Evolutionary conservation across 805 yeast species (phyloP).

Genomic region (Clavispora asparagi): DNA sequence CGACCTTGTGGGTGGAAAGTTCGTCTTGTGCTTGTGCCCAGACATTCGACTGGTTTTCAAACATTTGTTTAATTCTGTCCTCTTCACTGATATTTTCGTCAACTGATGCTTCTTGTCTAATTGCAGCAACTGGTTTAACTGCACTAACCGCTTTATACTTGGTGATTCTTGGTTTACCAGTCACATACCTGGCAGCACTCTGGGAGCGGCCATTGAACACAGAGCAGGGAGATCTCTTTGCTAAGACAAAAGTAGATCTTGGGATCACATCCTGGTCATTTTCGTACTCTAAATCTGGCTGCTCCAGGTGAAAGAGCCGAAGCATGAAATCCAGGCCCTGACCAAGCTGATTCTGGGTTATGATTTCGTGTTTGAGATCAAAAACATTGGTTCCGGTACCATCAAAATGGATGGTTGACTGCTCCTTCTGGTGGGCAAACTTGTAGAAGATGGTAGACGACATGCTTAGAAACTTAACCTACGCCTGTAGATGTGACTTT

Average conservation of each 20-base stretch:
- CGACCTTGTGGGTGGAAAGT: constrained; percentile 80
- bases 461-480: constrained; percentile 36
- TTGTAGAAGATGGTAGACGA: constrained; percentile 84
- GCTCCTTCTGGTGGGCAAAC: constrained; percentile 77
- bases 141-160: constrained; percentile 33
- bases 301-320: constrained; percentile 52
- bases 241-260: constrained; percentile 79
- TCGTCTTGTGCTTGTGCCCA: constrained; percentile 94
- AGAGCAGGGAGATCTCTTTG: constrained; percentile 60
- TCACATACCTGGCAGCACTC: constrained; percentile 58
- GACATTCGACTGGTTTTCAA: constrained; percentile 86
- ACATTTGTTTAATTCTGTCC: constrained; percentile 84
- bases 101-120: constrained; percentile 16
- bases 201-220: constrained; percentile 27
- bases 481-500: neutral
- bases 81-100: constrained; percentile 63
- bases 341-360: constrained; percentile 72
- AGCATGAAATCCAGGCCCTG: constrained; percentile 83
- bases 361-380: constrained; percentile 88
- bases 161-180: constrained; percentile 58
- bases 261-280: constrained; percentile 92
- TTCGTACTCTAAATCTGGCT: constrained; percentile 62
- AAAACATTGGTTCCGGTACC: constrained; percentile 96
- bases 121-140: constrained; percentile 19
- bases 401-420: constrained; percentile 78